Percentiles rank a stretch among this genome's conserved stretches.
phyloP scores from a whole-genome alignment of 2,329 filamentous ascomycete genomes.

The Diaporthe aspalathi region DNA sequence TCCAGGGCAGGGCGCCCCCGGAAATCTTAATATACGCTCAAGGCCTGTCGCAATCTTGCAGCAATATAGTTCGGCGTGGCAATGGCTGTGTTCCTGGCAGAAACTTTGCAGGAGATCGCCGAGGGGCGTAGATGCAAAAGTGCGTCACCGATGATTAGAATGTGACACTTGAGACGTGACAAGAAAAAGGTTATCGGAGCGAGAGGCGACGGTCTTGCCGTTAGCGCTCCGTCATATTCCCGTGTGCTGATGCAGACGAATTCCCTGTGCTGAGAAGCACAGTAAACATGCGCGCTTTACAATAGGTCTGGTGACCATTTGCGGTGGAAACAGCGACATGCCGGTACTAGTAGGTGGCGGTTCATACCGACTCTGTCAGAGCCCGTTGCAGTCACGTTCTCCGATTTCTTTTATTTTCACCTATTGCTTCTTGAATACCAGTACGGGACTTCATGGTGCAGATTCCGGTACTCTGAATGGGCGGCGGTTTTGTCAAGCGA shows the following conservation, averaged over 20 bases:
- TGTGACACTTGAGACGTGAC: neutral
- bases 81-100: neutral
- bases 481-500: too few species aligned
- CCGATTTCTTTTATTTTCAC: too few species aligned
- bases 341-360: too few species aligned
- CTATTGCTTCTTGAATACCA: too few species aligned
- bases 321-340: too few species aligned
- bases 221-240: too few species aligned
- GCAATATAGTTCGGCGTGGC: neutral
- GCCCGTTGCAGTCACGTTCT: too few species aligned
- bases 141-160: neutral
- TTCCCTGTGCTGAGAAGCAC: neutral
- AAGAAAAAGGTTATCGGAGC: neutral
- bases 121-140: neutral
- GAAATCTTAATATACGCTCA: neutral
- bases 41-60: neutral
- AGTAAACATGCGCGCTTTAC: neutral
- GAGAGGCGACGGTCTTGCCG: neutral
- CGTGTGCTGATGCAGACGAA: too few species aligned
- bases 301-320: neutral
- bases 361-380: too few species aligned
- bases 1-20: neutral
- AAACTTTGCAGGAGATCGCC: neutral
- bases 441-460: too few species aligned
- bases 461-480: too few species aligned